A percentile compares a stretch with the other conserved stretches of the same genome.
phyloP scores from a whole-genome alignment of 176 grass and related monocot genomes.

The Carex littledalei region DNA sequence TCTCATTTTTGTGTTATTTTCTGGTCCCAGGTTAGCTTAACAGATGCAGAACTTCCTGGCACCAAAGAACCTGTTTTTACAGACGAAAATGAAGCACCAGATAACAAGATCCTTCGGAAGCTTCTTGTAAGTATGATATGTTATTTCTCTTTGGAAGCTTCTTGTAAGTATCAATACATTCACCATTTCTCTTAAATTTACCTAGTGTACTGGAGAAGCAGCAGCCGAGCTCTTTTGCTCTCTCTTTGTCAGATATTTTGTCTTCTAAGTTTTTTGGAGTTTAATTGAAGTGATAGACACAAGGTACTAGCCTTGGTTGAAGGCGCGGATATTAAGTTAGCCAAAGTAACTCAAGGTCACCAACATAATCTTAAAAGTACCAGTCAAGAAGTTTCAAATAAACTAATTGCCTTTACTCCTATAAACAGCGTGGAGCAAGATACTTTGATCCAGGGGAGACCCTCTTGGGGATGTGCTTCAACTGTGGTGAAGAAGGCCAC shows the following conservation, averaged over 20 bases:
- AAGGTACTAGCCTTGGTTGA: not conserved
- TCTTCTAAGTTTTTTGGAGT: not conserved
- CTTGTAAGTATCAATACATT: slow-evolving; percentile 58
- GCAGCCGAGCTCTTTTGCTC: not conserved
- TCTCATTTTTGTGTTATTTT: slow-evolving; percentile 17
- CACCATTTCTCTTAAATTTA: not conserved
- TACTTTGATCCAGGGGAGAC: slow-evolving; percentile 80
- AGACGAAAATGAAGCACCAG: slow-evolving; percentile 33
- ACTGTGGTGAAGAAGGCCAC: slow-evolving; percentile 91
- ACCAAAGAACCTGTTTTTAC: slow-evolving; percentile 30
- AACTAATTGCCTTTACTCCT: slow-evolving; percentile 4
- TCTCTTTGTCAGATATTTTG: not conserved
- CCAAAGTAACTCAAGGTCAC: not conserved
- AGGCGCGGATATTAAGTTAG: not conserved
- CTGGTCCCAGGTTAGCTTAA: slow-evolving; percentile 25
- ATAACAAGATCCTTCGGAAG: slow-evolving; percentile 68
- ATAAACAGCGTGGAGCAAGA: slow-evolving; percentile 71
- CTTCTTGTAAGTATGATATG: slow-evolving; percentile 75
- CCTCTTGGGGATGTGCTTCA: slow-evolving; percentile 63
- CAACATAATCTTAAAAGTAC: not conserved
- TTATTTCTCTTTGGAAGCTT: slow-evolving; percentile 51
- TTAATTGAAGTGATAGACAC: not conserved
- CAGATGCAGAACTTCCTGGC: slow-evolving; percentile 28
- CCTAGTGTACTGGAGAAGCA: not conserved
- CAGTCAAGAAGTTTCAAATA: not conserved